Conservation (phyloP, 2,329 filamentous ascomycete species). For the Trichophyton simii region DNA sequence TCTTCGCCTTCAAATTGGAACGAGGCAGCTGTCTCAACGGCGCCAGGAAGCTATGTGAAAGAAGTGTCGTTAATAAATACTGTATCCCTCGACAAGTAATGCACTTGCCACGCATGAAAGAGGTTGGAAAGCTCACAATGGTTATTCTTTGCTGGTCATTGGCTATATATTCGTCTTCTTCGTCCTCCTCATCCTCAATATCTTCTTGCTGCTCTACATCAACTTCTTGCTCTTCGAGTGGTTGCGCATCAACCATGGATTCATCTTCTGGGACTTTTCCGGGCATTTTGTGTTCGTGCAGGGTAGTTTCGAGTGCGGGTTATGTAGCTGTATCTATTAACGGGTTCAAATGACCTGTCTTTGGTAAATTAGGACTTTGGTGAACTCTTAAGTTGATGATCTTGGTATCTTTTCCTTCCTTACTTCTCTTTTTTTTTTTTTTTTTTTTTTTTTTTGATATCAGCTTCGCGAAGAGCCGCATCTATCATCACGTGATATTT, state of each 20-base stretch:
- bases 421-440: not conserved
- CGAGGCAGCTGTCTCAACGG: conserved; percentile 73
- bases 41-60: conserved; percentile 58
- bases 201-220: conserved; percentile 35
- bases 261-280: conserved; percentile 30
- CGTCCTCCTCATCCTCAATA: conserved; percentile 40
- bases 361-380: not conserved
- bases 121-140: conserved; percentile 37
- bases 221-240: conserved; percentile 14
- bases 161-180: conserved; percentile 30
- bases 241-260: conserved; percentile 29
- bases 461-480: not conserved
- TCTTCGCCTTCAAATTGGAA: conserved; percentile 92
- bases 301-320: not conserved
- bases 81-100: not conserved
- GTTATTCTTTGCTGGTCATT: conserved; percentile 44
- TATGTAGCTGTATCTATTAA: not conserved
- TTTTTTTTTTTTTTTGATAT: not conserved
- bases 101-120: not conserved
- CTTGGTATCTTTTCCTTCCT: not conserved
- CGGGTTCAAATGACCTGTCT: not conserved
- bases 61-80: not conserved
- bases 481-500: not conserved
- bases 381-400: not conserved
- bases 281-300: conserved; percentile 20